Evolutionary conservation across 768 basidiomycete species (phyloP).

Genomic region (Tulasnella sp.): DNA sequence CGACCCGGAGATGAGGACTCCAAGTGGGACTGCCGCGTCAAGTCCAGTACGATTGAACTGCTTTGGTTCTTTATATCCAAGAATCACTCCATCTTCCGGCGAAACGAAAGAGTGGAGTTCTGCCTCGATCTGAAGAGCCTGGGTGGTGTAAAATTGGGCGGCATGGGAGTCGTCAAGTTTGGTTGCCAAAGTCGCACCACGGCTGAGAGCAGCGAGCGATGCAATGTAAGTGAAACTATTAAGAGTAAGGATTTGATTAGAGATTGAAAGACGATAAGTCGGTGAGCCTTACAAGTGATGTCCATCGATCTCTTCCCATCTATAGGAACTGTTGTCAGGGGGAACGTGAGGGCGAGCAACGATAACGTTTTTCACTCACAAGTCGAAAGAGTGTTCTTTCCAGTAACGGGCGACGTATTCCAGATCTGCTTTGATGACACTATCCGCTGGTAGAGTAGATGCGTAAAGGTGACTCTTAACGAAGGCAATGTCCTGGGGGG

Average conservation of each 20-base stretch:
- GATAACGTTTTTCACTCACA: slow-evolving; percentile 25
- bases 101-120: slow-evolving; percentile 25
- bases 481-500: slow-evolving; percentile 26
- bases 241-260: background rate
- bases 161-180: slow-evolving; percentile 1
- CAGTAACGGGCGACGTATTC: slow-evolving; percentile 31
- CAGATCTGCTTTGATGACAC: slow-evolving; percentile 33
- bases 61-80: background rate
- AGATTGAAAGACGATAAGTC: background rate
- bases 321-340: background rate
- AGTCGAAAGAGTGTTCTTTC: slow-evolving; percentile 29
- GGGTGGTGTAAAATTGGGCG: background rate
- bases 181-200: slow-evolving; percentile 28
- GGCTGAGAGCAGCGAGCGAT: slow-evolving; percentile 27
- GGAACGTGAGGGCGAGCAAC: background rate
- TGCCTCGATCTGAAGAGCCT: slow-evolving; percentile 7
- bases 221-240: slow-evolving; percentile 32
- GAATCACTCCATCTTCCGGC: slow-evolving; percentile 3
- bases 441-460: slow-evolving; percentile 21
- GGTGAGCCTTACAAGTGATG: slow-evolving; percentile 25
- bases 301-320: slow-evolving; percentile 21
- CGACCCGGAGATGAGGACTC: slow-evolving; percentile 26
- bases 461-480: slow-evolving; percentile 27
- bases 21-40: slow-evolving; percentile 31
- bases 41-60: slow-evolving; percentile 25